Evolutionary conservation across 371 early-diverging fungal genomes (phyloP).

Genomic region (Syncephalastrum sp.): DNA sequence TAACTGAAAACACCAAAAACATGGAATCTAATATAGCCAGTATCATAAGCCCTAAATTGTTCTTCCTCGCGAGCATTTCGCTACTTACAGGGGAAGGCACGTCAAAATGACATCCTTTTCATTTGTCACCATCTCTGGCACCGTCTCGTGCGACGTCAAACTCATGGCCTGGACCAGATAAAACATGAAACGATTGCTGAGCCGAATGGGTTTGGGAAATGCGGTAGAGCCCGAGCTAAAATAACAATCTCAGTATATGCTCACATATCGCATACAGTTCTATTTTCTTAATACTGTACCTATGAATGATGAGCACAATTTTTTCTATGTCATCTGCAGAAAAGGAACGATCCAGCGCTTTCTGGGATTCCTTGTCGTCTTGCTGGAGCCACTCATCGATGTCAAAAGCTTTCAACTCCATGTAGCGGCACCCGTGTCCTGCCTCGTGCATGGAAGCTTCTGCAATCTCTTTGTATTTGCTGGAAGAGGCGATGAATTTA

Average conservation of each 20-base stretch:
- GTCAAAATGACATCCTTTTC: conserved; percentile 6
- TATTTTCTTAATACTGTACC: too few relatives aligned
- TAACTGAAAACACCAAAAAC: conserved; percentile 2
- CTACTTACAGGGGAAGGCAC: conserved; percentile 9
- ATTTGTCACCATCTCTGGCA: not conserved
- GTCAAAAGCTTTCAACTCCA: conserved; percentile 7
- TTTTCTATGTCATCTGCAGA: conserved; percentile 1
- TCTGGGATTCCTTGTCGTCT: too few relatives aligned
- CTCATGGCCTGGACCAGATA: conserved; percentile 1
- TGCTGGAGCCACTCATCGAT: conserved; percentile 4
- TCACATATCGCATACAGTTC: too few relatives aligned
- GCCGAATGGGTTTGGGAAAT: conserved; percentile 23
- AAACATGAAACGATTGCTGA: conserved; percentile 18
- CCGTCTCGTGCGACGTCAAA: not conserved
- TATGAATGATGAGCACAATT: not conserved
- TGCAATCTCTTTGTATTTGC: conserved; percentile 7
- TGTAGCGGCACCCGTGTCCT: not conserved
- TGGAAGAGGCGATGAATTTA: conserved; percentile 8
- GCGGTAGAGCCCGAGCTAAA: conserved; percentile 21
- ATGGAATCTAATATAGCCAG: conserved; percentile 3
- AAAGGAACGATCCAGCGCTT: not conserved
- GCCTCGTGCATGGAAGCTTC: not conserved
- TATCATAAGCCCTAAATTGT: too few relatives aligned
- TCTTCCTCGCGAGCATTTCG: too few relatives aligned
- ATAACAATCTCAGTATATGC: not conserved